These are phyloP conservation scores for Aspergillus fumigatus DNA, from an alignment of 2,329 filamentous ascomycete genomes.

Conservation along the genomic window DNA sequence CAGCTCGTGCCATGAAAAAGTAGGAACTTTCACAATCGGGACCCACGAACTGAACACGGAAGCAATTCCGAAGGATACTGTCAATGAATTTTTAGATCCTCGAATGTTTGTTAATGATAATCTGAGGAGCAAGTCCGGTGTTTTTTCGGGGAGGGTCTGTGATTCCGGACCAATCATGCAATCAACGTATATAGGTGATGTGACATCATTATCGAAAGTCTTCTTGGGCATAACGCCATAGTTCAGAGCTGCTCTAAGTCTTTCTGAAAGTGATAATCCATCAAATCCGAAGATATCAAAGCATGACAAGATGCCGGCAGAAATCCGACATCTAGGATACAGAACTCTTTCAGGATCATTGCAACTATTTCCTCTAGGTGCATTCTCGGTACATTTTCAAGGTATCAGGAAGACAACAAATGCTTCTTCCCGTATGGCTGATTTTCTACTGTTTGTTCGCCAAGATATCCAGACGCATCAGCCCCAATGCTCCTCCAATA, in stretches of 20 bases:
- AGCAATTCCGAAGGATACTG: neutral
- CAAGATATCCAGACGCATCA: too few species aligned
- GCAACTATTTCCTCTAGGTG: too few species aligned
- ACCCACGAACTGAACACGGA: neutral
- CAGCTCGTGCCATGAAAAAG: slow-evolving; percentile 17
- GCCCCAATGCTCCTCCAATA: too few species aligned
- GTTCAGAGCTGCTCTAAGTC: neutral
- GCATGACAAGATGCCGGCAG: neutral
- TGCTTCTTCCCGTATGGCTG: too few species aligned
- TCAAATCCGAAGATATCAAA: neutral
- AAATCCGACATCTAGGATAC: neutral
- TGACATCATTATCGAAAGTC: slow-evolving; percentile 12
- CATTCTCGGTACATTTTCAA: neutral
- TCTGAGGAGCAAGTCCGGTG: neutral
- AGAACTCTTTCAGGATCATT: neutral
- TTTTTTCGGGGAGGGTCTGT: neutral
- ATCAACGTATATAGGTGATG: slow-evolving; percentile 1
- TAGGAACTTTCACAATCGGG: neutral
- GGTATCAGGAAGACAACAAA: neutral
- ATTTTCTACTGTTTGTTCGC: too few species aligned
- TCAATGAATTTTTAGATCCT: neutral
- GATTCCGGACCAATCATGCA: neutral
- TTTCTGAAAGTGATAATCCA: neutral
- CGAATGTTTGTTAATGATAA: neutral
- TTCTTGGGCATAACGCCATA: neutral